Evolutionary conservation across 2,329 filamentous ascomycete genomes (phyloP).

Genomic region (Fusarium sororula): DNA sequence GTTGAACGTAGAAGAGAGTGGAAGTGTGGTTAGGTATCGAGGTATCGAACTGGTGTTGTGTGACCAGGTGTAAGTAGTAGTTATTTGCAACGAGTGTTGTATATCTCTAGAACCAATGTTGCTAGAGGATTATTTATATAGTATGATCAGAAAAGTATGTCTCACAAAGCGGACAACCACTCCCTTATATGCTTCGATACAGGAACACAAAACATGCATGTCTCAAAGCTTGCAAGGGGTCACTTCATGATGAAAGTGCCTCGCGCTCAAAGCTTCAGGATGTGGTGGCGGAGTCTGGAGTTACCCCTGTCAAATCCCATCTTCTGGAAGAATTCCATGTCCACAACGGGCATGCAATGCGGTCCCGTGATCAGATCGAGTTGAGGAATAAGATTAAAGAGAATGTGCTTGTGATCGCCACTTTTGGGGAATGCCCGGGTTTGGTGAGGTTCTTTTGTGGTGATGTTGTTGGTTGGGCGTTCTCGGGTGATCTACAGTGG

Average conservation of each 20-base stretch:
- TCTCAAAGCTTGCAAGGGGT: background rate
- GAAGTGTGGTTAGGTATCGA: background rate
- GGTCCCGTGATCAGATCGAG: slow-evolving; percentile 15
- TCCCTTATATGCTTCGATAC: slow-evolving; percentile 23
- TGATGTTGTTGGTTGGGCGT: background rate
- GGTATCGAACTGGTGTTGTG: too few relatives aligned
- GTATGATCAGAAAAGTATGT: background rate
- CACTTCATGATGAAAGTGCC: background rate
- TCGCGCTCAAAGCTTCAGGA: background rate
- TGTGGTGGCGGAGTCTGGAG: slow-evolving; percentile 18
- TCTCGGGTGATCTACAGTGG: slow-evolving; percentile 9
- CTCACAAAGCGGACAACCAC: background rate
- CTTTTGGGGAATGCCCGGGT: background rate
- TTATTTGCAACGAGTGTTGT: slow-evolving; percentile 12
- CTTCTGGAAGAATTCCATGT: slow-evolving; percentile 26
- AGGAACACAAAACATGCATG: background rate
- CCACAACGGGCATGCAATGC: background rate
- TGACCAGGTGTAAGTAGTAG: background rate
- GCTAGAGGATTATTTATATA: background rate
- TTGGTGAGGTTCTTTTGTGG: background rate
- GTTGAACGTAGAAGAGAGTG: background rate
- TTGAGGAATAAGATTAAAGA: background rate
- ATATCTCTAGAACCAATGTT: slow-evolving; percentile 4
- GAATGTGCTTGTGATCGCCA: background rate
- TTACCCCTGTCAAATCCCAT: background rate